Conservation (phyloP, 495 filamentous ascomycete species). For the Tetracladium marchalianum region DNA sequence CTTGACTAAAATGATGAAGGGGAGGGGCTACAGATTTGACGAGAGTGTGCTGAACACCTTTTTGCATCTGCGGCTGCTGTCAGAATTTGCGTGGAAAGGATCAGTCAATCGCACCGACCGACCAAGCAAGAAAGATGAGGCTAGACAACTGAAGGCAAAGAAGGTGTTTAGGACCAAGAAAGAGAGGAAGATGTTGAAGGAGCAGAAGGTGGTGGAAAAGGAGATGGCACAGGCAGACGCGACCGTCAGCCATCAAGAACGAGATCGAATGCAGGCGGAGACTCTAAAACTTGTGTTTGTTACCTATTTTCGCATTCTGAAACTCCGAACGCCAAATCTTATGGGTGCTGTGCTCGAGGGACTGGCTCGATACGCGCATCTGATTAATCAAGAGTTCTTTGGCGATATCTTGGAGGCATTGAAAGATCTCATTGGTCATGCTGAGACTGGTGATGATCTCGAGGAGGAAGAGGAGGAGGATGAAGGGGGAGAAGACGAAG, state of each 20-base stretch:
- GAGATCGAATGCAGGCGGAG: conserved; percentile 86
- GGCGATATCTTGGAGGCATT: conserved; percentile 89
- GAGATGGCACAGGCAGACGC: conserved; percentile 92
- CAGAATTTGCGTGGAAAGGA: conserved; percentile 74
- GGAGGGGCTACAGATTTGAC: conserved; percentile 65
- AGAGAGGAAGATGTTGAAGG: conserved; percentile 62
- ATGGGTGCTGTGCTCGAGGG: conserved; percentile 95
- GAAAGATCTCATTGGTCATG: conserved; percentile 75
- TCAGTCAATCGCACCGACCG: conserved; percentile 66
- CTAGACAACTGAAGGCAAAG: conserved; percentile 63
- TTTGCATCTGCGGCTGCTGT: conserved; percentile 76
- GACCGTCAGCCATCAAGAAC: conserved; percentile 78
- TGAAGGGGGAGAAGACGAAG: conserved; percentile 29
- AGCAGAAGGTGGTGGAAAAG: conserved; percentile 79
- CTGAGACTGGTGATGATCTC: conserved; percentile 39
- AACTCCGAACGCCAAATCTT: conserved; percentile 62
- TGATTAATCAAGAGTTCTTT: conserved; percentile 98
- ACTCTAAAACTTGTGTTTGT: conserved; percentile 93
- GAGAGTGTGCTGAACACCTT: conserved; percentile 87
- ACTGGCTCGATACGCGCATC: conserved; percentile 77
- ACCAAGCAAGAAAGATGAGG: conserved; percentile 26
- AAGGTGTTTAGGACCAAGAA: conserved; percentile 60
- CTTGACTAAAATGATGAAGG: conserved; percentile 90
- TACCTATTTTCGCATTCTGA: conserved; percentile 88
- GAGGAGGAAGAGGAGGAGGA: conserved; percentile 37